Evolutionary conservation across 257 asterid genomes (phyloP).

Genomic region (Thymus mandschuricus): DNA sequence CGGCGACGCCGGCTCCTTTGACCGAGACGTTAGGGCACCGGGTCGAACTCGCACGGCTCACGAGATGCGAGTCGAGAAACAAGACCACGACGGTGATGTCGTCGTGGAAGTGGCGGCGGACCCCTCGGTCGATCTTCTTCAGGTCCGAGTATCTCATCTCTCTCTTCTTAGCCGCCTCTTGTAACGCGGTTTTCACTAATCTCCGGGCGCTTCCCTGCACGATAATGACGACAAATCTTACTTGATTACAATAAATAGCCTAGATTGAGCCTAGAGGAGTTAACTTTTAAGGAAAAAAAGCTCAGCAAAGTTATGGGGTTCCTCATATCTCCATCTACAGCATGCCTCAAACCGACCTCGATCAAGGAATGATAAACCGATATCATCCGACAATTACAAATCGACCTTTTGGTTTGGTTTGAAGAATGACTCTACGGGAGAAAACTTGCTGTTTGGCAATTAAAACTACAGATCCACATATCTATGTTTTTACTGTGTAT

Average conservation of each 20-base stretch:
- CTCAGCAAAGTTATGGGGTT: neutral
- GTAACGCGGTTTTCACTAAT: slow-evolving; percentile 63
- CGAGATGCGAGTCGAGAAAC: slow-evolving; percentile 62
- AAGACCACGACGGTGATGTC: slow-evolving; percentile 65
- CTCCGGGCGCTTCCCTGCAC: slow-evolving; percentile 69
- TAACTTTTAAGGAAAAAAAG: neutral
- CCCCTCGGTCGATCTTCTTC: slow-evolving; percentile 71
- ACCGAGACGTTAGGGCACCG: slow-evolving; percentile 49
- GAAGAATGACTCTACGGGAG: neutral
- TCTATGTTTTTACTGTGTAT: neutral
- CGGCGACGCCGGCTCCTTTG: slow-evolving; percentile 55
- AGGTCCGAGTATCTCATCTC: slow-evolving; percentile 73
- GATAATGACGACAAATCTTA: neutral
- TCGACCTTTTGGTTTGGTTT: no score
- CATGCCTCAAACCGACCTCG: neutral
- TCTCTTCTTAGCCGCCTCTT: slow-evolving; percentile 74
- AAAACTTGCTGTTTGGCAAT: neutral
- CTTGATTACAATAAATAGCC: neutral
- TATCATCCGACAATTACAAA: neutral
- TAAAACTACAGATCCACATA: slow-evolving; percentile 10
- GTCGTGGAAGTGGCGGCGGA: slow-evolving; percentile 72
- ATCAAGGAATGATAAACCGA: neutral
- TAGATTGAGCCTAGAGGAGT: neutral
- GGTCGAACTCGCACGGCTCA: slow-evolving; percentile 56
- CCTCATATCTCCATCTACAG: neutral